Evolutionary conservation across 2,329 filamentous ascomycete species (phyloP).

Genomic region (Alternaria sp.): DNA sequence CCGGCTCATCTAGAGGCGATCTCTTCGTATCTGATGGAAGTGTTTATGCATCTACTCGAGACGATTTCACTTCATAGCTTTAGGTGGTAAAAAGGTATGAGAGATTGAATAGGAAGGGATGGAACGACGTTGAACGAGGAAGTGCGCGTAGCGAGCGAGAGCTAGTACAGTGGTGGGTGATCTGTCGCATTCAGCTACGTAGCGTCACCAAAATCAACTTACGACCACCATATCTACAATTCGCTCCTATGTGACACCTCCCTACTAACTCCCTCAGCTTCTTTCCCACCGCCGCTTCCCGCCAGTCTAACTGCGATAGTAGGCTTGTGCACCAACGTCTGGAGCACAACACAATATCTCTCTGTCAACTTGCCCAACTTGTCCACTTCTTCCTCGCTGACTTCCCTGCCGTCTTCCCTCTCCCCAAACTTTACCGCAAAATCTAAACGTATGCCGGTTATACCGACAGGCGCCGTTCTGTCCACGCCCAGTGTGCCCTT

Average conservation of each 20-base stretch:
- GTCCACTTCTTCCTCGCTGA: conserved; percentile 55
- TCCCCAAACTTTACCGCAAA: conserved; percentile 55
- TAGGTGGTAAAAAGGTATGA: too few species aligned
- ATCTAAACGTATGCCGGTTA: conserved; percentile 56
- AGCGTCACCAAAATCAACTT: not conserved
- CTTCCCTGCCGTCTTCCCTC: conserved; percentile 44
- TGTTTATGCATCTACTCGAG: too few species aligned
- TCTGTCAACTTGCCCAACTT: conserved; percentile 60
- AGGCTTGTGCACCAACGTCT: conserved; percentile 47
- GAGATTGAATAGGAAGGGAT: not conserved
- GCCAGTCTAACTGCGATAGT: conserved; percentile 38
- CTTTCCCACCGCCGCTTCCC: conserved; percentile 33
- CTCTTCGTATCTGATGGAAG: too few species aligned
- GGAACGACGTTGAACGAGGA: not conserved
- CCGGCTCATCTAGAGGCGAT: too few species aligned
- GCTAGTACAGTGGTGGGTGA: not conserved
- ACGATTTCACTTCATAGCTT: too few species aligned
- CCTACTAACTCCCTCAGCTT: conserved; percentile 12
- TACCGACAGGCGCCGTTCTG: conserved; percentile 57
- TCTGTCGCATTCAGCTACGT: not conserved
- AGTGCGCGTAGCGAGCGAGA: not conserved
- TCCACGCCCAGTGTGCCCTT: conserved; percentile 61
- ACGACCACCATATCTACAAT: not conserved
- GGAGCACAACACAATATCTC: conserved; percentile 58
- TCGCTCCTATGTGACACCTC: conserved; percentile 14